Evolutionary conservation across 2,329 filamentous ascomycete species (phyloP), one percentile per base, ranked within the genome.

Genomic region (Colletotrichum australisinense): DNA sequence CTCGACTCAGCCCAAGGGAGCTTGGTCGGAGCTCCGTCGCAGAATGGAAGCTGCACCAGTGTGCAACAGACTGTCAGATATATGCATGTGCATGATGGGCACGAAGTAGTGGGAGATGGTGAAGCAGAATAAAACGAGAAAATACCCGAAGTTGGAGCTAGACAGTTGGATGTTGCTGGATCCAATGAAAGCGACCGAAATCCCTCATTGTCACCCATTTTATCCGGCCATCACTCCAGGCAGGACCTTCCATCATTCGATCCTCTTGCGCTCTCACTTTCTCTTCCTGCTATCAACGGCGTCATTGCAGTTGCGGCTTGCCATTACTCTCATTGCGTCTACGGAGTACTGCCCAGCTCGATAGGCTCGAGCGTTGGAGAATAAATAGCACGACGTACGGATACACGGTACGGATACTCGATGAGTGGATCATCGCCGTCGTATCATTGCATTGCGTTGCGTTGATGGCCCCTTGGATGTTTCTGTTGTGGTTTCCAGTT

Each of bases 401-500:
- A 12, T 22, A 19, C 3, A 42, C 35, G 12, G 12, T 42, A 49
- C 42, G 19, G 42, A 22, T 49, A 49, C 42, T 22, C 30, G 58
- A 58, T 59, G 56, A 69, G 69, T 70, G 16, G 58, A 30, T 49
- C 63, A 67, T 7, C 26, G 38, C 53, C 16, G 8, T 56, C 38
- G 38, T 11, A 14, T 35, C 42, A 67, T 32, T 55, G 30, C 28
- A 30, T 53, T 62, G 30, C 19, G 26, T 56, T 59, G 22, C 24
- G 30, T n/a, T 22, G 52, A 24, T 24, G n/a, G 12, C 66, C 67
- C 56, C 68, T 42, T 72, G 28, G 8, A 14, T 68, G 63, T 68
- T 68, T 72, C 56, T 57, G 64, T 42, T 56, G n/a, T 12, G 62
- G 63, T 72, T 72, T 68, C 57, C 22, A 28, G 62, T 35, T 28